These are phyloP conservation scores for Sideroxylon spinosum DNA, from an alignment of 179 eudicot genomes.

Conservation along the genomic window DNA sequence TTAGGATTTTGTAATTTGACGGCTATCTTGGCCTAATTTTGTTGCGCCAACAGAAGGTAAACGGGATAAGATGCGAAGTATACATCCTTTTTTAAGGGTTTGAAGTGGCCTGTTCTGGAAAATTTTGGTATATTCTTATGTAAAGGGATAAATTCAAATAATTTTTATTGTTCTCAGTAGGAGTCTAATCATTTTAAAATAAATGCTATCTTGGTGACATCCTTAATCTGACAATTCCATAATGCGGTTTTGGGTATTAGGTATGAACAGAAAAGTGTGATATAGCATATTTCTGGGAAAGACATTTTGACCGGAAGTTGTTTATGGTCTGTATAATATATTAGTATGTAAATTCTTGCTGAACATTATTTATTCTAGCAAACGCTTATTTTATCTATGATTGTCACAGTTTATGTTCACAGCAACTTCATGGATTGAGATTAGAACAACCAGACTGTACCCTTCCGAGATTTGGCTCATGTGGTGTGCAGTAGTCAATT, in stretches of 20 bases:
- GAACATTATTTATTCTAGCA: neutral
- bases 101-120: neutral
- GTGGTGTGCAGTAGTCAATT: neutral
- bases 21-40: neutral
- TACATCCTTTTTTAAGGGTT: too few relatives aligned
- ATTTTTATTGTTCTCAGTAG: neutral
- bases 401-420: neutral
- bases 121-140: neutral
- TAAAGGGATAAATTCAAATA: neutral
- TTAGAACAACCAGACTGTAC: neutral
- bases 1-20: neutral
- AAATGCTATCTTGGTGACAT: neutral
- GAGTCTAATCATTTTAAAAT: neutral
- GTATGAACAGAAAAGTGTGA: neutral
- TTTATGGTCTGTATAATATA: neutral
- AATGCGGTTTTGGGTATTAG: neutral
- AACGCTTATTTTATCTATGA: slow-evolving; percentile 3
- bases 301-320: neutral
- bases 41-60: neutral
- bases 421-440: neutral
- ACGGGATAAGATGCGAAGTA: neutral
- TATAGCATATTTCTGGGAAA: neutral
- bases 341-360: neutral
- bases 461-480: too few relatives aligned
- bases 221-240: neutral